Evolutionary conservation across 2,329 filamentous ascomycete species (phyloP).

Genomic region (Apiospora arundinis): DNA sequence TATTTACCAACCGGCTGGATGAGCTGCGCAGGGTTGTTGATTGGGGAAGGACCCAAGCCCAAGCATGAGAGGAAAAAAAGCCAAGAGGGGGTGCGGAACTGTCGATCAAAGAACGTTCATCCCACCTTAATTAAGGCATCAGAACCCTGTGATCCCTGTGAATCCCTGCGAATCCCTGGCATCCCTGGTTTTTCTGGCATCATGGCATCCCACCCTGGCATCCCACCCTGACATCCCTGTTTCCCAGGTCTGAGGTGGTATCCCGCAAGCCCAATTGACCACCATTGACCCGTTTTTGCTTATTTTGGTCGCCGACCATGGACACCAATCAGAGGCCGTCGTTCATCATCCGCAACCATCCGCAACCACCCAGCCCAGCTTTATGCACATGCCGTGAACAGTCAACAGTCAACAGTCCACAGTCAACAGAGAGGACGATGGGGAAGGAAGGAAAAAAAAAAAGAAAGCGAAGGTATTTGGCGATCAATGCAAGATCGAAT

Average conservation of each 20-base stretch:
- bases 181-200: too few species aligned
- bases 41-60: neutral
- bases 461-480: neutral
- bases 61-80: neutral
- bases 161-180: too few species aligned
- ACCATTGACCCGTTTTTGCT: neutral
- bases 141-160: neutral
- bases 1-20: constrained; percentile 24
- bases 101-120: constrained; percentile 17
- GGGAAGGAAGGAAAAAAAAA: neutral
- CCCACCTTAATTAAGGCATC: constrained; percentile 12
- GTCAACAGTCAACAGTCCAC: too few species aligned
- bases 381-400: neutral
- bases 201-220: too few species aligned
- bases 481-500: constrained; percentile 13
- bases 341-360: neutral
- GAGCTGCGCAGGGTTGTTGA: constrained; percentile 25
- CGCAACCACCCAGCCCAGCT: neutral
- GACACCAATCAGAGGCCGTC: neutral
- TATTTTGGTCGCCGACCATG: constrained; percentile 3
- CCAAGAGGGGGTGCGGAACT: constrained; percentile 1
- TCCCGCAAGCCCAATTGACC: neutral
- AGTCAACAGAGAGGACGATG: neutral
- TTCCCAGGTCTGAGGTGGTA: neutral
- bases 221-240: too few species aligned